phyloP scores from a whole-genome alignment of 225 moss, liverwort and hornwort species.

The Polytrichum formosum region DNA sequence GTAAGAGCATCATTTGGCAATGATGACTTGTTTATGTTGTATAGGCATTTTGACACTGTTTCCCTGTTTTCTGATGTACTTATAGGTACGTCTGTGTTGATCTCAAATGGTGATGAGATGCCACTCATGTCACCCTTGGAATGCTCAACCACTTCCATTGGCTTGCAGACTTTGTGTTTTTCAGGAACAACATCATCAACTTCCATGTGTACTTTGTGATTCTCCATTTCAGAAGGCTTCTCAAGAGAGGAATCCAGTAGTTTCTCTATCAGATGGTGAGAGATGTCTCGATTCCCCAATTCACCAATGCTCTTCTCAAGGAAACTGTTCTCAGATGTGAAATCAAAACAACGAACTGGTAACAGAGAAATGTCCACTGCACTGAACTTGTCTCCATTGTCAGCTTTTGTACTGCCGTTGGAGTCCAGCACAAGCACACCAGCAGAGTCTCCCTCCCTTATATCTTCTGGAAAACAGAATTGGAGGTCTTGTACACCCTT shows the following conservation, averaged over 20 bases:
- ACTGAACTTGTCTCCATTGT: constrained; percentile 36
- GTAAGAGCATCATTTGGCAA: constrained; percentile 10
- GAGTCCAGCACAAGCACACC: constrained; percentile 18
- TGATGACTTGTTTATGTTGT: neutral
- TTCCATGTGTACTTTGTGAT: neutral
- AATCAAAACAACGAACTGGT: constrained; percentile 63
- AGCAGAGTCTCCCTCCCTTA: neutral
- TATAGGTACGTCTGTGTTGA: neutral
- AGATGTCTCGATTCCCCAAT: constrained; percentile 14
- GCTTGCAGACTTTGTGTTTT: neutral
- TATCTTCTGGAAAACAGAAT: neutral
- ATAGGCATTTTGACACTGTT: constrained; percentile 1
- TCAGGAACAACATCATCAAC: neutral
- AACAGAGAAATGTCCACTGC: constrained; percentile 48
- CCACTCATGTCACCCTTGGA: constrained; percentile 1
- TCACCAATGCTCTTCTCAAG: constrained; percentile 19
- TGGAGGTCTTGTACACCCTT: constrained; percentile 11
- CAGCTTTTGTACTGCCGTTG: constrained; percentile 27
- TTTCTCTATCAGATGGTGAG: constrained; percentile 9
- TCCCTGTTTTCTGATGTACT: constrained; percentile 7
- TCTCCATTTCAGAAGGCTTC: constrained; percentile 13
- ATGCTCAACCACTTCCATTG: constrained; percentile 6
- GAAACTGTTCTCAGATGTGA: constrained; percentile 28
- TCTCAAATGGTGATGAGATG: too few relatives aligned
- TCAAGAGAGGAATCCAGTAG: constrained; percentile 1